These are phyloP conservation scores for Ophiostoma piceae DNA, from an alignment of 2,329 filamentous ascomycete species.

Conservation along the genomic window DNA sequence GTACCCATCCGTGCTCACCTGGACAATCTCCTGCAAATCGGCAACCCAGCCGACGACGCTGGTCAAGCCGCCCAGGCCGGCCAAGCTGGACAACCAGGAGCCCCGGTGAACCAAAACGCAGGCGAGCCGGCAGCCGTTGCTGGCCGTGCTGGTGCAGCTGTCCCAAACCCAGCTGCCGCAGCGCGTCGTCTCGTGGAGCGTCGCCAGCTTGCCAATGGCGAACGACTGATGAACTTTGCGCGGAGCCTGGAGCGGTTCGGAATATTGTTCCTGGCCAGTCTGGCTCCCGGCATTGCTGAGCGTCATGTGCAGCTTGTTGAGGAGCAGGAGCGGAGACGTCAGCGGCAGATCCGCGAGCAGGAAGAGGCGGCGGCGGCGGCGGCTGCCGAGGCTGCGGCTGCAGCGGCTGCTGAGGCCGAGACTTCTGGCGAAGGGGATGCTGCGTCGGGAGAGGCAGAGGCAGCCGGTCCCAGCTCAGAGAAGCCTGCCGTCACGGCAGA, in stretches of 20 bases:
- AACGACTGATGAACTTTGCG: constrained; percentile 47
- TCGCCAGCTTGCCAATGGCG: constrained; percentile 42
- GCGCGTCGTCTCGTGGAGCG: constrained; percentile 51
- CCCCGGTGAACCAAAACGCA: not conserved
- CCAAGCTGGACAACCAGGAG: constrained; percentile 34
- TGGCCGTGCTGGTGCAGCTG: not conserved
- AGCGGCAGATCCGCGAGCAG: constrained; percentile 40
- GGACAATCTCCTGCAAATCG: constrained; percentile 50
- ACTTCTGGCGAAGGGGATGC: not conserved
- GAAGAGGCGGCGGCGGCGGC: constrained; percentile 37
- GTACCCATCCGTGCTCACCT: constrained; percentile 54
- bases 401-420: constrained; percentile 13
- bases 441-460: not conserved
- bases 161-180: constrained; percentile 45
- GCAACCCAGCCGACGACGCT: constrained; percentile 29
- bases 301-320: constrained; percentile 57
- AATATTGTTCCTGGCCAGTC: constrained; percentile 60
- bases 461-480: not conserved
- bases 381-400: constrained; percentile 31
- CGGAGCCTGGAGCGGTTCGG: constrained; percentile 55
- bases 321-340: constrained; percentile 42
- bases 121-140: not conserved
- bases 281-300: constrained; percentile 61
- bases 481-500: not conserved
- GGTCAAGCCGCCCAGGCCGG: constrained; percentile 30